Conservation (phyloP, 1,284 basidiomycete species). For the Moesziomyces parantarcticus region DNA sequence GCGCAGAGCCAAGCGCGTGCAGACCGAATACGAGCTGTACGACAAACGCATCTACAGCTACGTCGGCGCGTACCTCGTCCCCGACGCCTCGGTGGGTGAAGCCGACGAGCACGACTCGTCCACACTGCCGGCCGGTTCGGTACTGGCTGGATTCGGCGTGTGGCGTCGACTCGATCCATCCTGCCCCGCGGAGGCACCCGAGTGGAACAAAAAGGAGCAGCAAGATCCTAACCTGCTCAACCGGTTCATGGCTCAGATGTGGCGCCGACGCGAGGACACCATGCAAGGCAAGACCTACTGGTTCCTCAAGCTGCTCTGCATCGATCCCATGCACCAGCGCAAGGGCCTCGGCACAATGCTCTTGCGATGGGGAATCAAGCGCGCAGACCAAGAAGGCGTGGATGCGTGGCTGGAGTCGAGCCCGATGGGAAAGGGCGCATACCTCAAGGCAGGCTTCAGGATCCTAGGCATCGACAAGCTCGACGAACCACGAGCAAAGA, state of each 20-base stretch:
- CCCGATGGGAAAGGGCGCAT: slow-evolving; percentile 23
- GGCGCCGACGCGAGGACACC: slow-evolving; percentile 3
- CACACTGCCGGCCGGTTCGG: not conserved
- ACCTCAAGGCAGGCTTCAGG: slow-evolving; percentile 28
- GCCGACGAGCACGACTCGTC: not conserved
- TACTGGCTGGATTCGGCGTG: slow-evolving; percentile 4
- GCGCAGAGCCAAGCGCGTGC: not conserved
- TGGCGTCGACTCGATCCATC: slow-evolving; percentile 4
- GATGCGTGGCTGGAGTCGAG: slow-evolving; percentile 25
- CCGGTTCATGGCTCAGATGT: slow-evolving; percentile 24
- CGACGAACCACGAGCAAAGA: slow-evolving; percentile 7
- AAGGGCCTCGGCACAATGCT: slow-evolving; percentile 15
- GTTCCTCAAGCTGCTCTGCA: slow-evolving; percentile 25
- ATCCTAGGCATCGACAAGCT: slow-evolving; percentile 15
- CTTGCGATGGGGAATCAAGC: slow-evolving; percentile 8
- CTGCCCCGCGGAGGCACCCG: not conserved
- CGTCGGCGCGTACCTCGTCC: slow-evolving; percentile 5
- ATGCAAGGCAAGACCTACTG: slow-evolving; percentile 20
- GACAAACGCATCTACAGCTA: not conserved
- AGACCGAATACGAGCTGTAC: not conserved
- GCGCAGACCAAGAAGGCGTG: slow-evolving; percentile 4
- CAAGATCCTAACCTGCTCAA: slow-evolving; percentile 5
- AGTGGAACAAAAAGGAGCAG: slow-evolving; percentile 1
- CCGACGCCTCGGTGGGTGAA: not conserved
- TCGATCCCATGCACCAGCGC: slow-evolving; percentile 19